Base-by-base conservation (phyloP, 305 asterid genomes). In the Plantago coronopus region DNA sequence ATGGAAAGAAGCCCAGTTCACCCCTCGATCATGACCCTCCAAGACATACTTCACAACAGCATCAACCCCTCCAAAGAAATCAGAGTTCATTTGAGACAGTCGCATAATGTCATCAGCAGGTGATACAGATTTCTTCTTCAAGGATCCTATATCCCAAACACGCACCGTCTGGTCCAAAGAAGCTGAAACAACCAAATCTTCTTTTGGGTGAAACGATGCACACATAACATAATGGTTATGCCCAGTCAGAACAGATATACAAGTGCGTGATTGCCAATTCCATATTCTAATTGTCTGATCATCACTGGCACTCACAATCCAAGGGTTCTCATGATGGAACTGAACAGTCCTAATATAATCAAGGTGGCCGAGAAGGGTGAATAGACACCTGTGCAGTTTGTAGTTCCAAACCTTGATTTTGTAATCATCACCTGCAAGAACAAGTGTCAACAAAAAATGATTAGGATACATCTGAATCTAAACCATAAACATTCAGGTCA, bases 191-290 rank as follows among this genome's bases (percentile, higher is more conserved):
- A 93, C 91, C 72, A 93, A 75, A 69, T 93, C 97, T 68, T 93
- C 99, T 72, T 89, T 89, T 63, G 96, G 97, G 69, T 93, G 99
- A 72, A 93, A 93, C 21, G 88, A 72, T 48, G 99, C 99, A 63
- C 97, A 89, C 99, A 93, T 93, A 69, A 93, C 97, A 73, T 93
- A 93, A 72, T 93, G 99, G 70, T 93, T 93, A 81, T 93, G 99
- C 13, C 97, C 99, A 42, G 99, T 89, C 76, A 93, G 76, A 31
- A 93, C 97, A 65, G 99, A 89, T 48, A 89, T 81, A 78, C 97
- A 89, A 70, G 94, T 87, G 3, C 99, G 90, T 17, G 99, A 93
- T 64, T 93, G 99, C 99, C 99, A 93, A 61, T 93, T 93, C 99
- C 99, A 93, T 71, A 93, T 83, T 72, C 99, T 75, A 71, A 93